Evolutionary conservation across 345 rosid species (phyloP), one percentile per base, ranked within the genome.

Genomic region (Eucalyptus coolabah): DNA sequence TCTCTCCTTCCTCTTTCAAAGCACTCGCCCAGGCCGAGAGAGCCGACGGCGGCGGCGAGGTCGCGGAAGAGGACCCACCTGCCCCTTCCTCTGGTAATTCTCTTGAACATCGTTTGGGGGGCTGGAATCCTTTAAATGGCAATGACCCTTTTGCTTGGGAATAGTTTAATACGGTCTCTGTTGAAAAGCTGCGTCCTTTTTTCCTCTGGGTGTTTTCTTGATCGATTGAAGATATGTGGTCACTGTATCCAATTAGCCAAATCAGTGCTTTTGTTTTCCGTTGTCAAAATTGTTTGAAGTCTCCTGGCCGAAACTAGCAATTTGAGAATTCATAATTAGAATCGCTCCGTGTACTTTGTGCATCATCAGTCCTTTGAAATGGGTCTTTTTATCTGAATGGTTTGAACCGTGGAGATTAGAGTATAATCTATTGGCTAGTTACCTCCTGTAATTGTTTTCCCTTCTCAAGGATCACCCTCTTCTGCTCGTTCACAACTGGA

Each of bases 401-500:
- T 44, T 53, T 56, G 67, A 40, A 40, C 23, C 40, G 15, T 15
- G 53, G 24, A 24, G 81, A 34, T 88, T 40, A 30, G 40, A 16
- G 50, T 4, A 3, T 89, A 53, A 87, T 86, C 37, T 32, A 88
- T 49, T 12, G 40, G 37, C 34, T 44, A 45, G 32, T 88, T 72
- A 50, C 9, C 89, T 87, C 47, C 86, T 59, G 88, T 90, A n/a
- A 56, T 56, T 32, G 59, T 77, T 77, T 63, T 72, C 7, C 83
- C 47, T 77, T 77, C 83, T 37, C 28, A 47, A 96, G 99, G 95
- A 88, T 92, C 98, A 14, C 86, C 90, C 40, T 93, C 98, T 91
- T 95, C 99, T 63, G 89, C 97, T 72, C 95, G 98, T 15, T 92
- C 96, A 1, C 99, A 92, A 88, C 89, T 98, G 83, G 98, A 94